phyloP scores from a whole-genome alignment of 169 alveolate species.

The Plasmodium vivax region DNA sequence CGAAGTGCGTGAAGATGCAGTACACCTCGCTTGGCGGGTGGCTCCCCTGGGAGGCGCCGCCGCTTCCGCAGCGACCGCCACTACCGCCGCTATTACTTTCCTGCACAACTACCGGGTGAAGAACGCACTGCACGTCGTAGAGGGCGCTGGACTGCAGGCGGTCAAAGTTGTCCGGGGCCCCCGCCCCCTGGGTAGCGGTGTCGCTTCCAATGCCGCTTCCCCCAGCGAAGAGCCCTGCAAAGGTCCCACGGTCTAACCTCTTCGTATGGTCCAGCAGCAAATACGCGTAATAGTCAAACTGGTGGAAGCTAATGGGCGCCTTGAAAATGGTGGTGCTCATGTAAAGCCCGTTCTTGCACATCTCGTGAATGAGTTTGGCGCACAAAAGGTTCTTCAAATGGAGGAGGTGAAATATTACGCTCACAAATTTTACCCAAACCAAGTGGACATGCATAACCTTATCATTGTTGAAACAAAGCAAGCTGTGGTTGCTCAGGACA shows the following conservation, averaged over 20 bases:
- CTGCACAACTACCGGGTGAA: conserved; percentile 33
- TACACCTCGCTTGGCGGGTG: not conserved
- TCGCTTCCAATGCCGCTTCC: not conserved
- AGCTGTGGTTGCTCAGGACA: not conserved
- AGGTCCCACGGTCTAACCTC: not conserved
- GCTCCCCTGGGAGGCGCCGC: not conserved
- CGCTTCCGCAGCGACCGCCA: not conserved
- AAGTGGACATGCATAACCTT: conserved; percentile 34
- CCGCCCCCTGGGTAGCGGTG: not conserved
- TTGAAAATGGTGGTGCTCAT: conserved; percentile 43
- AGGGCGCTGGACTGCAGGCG: conserved; percentile 20
- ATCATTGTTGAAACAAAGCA: conserved; percentile 36
- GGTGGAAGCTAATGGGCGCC: conserved; percentile 31
- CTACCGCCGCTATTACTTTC: not conserved
- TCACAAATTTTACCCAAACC: conserved; percentile 39
- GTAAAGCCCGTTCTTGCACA: conserved; percentile 35
- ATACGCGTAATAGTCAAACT: conserved; percentile 50
- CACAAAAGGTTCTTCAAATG: conserved; percentile 14
- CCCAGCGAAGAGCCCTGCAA: conserved; percentile 1
- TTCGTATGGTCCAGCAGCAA: conserved; percentile 32
- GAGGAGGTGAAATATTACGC: conserved; percentile 26
- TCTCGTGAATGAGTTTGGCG: conserved; percentile 25
- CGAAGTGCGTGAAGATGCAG: conserved; percentile 46
- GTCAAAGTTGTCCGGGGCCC: conserved; percentile 2
- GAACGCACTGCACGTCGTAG: conserved; percentile 30